phyloP scores from a whole-genome alignment of 2,329 filamentous ascomycete species.

The Trichoderma semiorbis region DNA sequence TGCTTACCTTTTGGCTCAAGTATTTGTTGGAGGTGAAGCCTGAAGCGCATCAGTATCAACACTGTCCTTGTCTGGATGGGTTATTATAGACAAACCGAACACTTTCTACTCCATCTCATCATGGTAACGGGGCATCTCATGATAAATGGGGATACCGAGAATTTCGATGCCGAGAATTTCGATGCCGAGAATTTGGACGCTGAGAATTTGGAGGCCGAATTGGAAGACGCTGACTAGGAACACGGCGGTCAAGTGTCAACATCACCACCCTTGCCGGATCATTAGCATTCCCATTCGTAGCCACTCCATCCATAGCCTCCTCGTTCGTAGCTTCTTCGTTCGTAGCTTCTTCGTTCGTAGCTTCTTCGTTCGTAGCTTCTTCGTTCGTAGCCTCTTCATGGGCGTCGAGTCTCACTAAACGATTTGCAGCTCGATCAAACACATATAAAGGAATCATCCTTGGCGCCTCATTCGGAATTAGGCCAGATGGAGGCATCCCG shows the following conservation, averaged over 20 bases:
- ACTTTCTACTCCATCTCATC: neutral
- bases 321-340: too few relatives aligned
- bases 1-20: neutral
- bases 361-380: neutral
- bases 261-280: too few relatives aligned
- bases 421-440: neutral
- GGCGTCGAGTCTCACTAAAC: too few relatives aligned
- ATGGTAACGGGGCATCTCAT: neutral
- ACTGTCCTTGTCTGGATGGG: neutral
- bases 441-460: neutral
- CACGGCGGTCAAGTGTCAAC: too few relatives aligned
- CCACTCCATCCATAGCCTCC: too few relatives aligned
- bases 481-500: neutral
- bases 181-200: too few relatives aligned
- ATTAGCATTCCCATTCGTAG: too few relatives aligned
- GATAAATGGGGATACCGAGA: too few relatives aligned
- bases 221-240: too few relatives aligned
- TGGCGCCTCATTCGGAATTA: neutral
- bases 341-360: neutral
- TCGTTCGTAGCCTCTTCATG: neutral
- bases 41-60: neutral
- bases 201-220: too few relatives aligned
- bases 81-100: neutral
- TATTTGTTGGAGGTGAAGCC: neutral
- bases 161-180: too few relatives aligned